A percentile compares a stretch with the other conserved stretches of the same genome.
phyloP scores from a whole-genome alignment of 495 filamentous ascomycete genomes.

The Xylaria telfairii region DNA sequence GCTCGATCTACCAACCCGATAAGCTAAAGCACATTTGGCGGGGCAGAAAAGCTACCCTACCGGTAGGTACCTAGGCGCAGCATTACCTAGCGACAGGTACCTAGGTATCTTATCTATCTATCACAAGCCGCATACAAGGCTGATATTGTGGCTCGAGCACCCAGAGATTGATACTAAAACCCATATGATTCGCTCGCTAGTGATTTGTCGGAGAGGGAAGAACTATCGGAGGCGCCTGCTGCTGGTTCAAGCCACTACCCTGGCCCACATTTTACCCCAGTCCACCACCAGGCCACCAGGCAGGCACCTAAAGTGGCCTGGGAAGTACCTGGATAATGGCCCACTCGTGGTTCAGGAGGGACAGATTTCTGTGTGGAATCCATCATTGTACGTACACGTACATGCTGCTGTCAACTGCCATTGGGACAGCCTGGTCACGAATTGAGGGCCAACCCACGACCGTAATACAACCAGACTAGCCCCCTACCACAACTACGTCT shows the following conservation, averaged over 20 bases:
- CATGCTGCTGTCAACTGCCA: slow-evolving; percentile 12
- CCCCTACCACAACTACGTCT: slow-evolving; percentile 8
- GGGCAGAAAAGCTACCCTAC: slow-evolving; percentile 9
- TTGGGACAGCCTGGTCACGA: slow-evolving; percentile 29
- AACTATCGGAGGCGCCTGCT: no score
- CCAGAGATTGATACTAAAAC: background rate
- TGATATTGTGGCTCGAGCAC: slow-evolving; percentile 7
- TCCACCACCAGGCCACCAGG: background rate
- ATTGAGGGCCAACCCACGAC: slow-evolving; percentile 21
- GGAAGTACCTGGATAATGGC: slow-evolving; percentile 4
- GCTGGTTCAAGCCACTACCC: background rate
- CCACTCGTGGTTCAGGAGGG: slow-evolving; percentile 38
- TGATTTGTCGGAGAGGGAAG: no score
- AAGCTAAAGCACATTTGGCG: slow-evolving; percentile 20
- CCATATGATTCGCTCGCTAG: background rate
- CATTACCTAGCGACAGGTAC: no score
- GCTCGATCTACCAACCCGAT: background rate
- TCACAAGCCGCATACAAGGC: background rate
- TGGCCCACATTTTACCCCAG: background rate
- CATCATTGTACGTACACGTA: background rate
- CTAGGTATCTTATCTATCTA: no score
- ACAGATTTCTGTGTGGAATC: slow-evolving; percentile 39
- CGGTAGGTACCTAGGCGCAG: no score
- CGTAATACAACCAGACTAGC: slow-evolving; percentile 4
- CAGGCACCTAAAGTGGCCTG: slow-evolving; percentile 4